Evolutionary conservation across 208 protist genomes (phyloP).

Genomic region (Leishmania arabica): DNA sequence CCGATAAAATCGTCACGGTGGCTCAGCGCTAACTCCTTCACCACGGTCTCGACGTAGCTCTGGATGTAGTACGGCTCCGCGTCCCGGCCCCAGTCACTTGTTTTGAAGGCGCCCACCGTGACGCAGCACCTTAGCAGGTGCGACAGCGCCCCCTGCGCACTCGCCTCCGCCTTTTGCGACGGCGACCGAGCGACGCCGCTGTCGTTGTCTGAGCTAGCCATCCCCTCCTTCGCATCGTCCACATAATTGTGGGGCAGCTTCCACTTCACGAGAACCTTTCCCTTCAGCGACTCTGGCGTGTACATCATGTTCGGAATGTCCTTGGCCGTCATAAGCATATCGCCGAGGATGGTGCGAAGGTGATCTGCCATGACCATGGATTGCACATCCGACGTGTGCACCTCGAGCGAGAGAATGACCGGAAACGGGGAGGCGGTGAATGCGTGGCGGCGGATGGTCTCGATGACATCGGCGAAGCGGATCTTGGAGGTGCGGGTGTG

Average conservation of each 20-base stretch:
- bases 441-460: conserved; percentile 58
- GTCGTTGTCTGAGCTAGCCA: conserved; percentile 5
- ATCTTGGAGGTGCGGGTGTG: conserved; percentile 84
- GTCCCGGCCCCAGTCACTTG: conserved; percentile 47
- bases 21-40: conserved; percentile 32
- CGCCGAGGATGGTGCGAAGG: conserved; percentile 54
- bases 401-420: conserved; percentile 84
- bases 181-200: not conserved
- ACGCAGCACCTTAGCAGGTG: conserved; percentile 43
- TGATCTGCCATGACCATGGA: conserved; percentile 68
- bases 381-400: conserved; percentile 67
- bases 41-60: conserved; percentile 59
- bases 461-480: conserved; percentile 55
- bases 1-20: conserved; percentile 32
- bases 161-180: conserved; percentile 8
- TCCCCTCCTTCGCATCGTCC: conserved; percentile 26
- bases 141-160: conserved; percentile 21
- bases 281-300: conserved; percentile 54
- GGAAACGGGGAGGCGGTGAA: conserved; percentile 73
- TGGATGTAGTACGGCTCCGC: conserved; percentile 56
- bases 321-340: conserved; percentile 45
- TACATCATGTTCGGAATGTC: conserved; percentile 34
- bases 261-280: conserved; percentile 71
- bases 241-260: conserved; percentile 42
- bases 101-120: conserved; percentile 48